These are phyloP conservation scores for Rhodosporidiobolus sp. DNA, from an alignment of 768 basidiomycete species.

Conservation along the genomic window DNA sequence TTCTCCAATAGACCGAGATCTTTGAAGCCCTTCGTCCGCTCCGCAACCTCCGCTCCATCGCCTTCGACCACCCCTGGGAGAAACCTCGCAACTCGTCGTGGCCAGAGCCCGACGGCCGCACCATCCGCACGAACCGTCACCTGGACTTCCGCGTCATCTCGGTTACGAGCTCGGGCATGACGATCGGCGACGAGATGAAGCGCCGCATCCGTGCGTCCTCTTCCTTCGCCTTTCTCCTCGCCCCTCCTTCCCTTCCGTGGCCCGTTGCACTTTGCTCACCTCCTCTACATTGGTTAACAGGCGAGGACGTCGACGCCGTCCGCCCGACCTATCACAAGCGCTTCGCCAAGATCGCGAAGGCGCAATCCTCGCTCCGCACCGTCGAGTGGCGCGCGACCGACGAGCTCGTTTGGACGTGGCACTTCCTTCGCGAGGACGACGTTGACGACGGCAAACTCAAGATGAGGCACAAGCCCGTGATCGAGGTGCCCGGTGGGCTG, in stretches of 20 bases:
- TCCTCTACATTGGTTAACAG: no score
- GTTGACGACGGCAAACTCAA: neutral
- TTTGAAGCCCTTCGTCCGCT: neutral
- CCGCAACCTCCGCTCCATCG: neutral
- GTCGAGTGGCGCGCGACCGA: neutral
- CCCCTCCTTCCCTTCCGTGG: neutral
- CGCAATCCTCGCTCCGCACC: neutral
- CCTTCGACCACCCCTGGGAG: constrained; percentile 11
- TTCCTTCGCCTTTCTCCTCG: neutral
- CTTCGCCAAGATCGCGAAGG: neutral
- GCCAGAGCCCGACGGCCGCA: neutral
- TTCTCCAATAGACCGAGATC: neutral
- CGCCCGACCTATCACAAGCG: neutral
- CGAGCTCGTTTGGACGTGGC: neutral
- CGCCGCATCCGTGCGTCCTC: neutral
- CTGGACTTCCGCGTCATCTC: neutral
- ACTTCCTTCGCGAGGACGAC: neutral
- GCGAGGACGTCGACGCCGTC: constrained; percentile 2
- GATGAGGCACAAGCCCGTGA: neutral
- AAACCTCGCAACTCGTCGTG: neutral
- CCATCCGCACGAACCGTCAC: constrained; percentile 1
- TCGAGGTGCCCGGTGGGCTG: no score
- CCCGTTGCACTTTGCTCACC: no score
- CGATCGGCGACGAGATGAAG: neutral
- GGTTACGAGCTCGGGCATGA: neutral